Percentiles rank a stretch among this genome's conserved stretches.
Evolutionary conservation across 805 yeast genomes (phyloP).

Genomic region (Yarrowia hollandica): DNA sequence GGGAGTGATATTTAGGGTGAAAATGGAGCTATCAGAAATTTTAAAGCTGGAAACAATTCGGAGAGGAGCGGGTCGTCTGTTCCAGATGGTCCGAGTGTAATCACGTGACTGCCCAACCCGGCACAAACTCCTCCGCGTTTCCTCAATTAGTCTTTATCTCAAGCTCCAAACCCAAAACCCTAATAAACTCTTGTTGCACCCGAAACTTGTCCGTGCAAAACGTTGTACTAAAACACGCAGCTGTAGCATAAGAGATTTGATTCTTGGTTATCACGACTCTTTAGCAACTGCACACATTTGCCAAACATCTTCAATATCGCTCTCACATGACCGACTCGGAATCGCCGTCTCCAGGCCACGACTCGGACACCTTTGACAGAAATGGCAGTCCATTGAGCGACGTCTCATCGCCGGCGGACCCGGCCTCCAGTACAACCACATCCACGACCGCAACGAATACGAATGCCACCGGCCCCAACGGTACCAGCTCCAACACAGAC

Average conservation of each 20-base stretch:
- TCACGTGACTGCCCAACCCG: neutral
- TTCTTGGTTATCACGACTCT: neutral
- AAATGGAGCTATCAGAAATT: no score
- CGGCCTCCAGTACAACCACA: neutral
- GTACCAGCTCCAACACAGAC: neutral
- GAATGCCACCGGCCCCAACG: no score
- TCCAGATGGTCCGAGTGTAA: neutral
- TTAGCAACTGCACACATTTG: neutral
- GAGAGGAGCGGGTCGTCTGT: neutral
- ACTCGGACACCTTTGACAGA: constrained; percentile 24
- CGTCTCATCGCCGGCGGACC: constrained; percentile 2
- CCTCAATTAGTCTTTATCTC: neutral
- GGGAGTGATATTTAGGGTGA: neutral
- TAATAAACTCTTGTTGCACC: constrained; percentile 24
- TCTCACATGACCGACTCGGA: constrained; percentile 24
- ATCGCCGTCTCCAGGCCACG: constrained; percentile 29
- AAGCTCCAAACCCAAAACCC: constrained; percentile 6
- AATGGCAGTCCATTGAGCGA: constrained; percentile 26
- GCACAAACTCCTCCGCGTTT: neutral
- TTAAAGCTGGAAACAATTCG: neutral
- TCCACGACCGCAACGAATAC: no score
- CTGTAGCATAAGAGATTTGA: constrained; percentile 10
- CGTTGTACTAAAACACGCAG: constrained; percentile 29
- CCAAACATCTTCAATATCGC: no score
- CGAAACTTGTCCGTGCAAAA: constrained; percentile 28